A percentile compares a stretch with the other conserved stretches of the same genome.
Evolutionary conservation across 208 protist genomes (phyloP).

Genomic region (Crithidia thermophila): DNA sequence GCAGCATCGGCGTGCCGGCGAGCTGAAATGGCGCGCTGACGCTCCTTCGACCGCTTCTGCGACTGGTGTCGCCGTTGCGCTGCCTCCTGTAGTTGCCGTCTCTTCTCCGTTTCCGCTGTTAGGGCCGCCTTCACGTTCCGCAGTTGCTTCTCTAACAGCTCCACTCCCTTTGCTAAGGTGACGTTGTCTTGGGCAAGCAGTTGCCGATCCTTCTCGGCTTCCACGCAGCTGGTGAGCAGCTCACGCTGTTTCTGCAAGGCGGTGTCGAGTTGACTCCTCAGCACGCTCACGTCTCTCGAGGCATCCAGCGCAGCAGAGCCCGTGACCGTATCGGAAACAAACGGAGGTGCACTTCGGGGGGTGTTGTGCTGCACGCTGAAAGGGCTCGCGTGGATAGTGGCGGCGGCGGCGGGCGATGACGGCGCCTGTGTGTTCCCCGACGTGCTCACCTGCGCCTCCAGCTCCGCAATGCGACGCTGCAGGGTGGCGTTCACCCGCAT

Average conservation of each 20-base stretch:
- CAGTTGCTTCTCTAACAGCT: slow-evolving; percentile 32
- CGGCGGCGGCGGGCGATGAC: not conserved
- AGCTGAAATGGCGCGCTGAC: too few species aligned
- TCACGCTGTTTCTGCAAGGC: slow-evolving; percentile 33
- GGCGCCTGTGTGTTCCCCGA: not conserved
- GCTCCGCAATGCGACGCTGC: slow-evolving; percentile 35
- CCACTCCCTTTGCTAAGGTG: slow-evolving; percentile 36
- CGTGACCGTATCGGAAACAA: too few species aligned
- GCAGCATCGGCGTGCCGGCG: too few species aligned
- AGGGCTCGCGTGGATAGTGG: not conserved
- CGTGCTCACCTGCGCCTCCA: slow-evolving; percentile 40
- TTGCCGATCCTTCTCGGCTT: slow-evolving; percentile 25
- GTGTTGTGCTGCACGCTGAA: not conserved
- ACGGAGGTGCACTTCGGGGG: not conserved
- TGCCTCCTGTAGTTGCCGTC: not conserved
- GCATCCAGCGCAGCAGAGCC: not conserved
- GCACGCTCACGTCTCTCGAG: not conserved
- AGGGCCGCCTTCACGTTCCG: slow-evolving; percentile 1
- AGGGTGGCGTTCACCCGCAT: slow-evolving; percentile 68
- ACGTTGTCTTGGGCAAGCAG: slow-evolving; percentile 39
- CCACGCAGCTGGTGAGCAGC: slow-evolving; percentile 24
- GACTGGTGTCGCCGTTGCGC: not conserved
- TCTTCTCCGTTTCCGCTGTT: not conserved
- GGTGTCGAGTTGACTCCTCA: slow-evolving; percentile 10
- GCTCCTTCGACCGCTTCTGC: not conserved